Conservation (phyloP, 164 flowering plant species). For the Warburgia ugandensis region DNA sequence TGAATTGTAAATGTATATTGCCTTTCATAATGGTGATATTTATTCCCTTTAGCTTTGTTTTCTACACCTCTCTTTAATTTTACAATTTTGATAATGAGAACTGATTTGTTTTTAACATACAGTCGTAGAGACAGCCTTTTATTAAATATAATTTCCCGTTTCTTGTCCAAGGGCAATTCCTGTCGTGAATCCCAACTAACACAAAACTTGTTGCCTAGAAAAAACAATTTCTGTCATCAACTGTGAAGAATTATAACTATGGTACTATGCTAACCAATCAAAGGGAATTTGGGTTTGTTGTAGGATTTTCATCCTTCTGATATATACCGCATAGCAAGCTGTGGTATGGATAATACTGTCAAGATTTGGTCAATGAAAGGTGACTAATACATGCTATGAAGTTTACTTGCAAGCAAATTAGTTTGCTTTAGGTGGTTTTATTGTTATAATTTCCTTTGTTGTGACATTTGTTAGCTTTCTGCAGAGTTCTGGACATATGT, state of each 20-base stretch:
- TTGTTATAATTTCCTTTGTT: slow-evolving; percentile 2
- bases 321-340: slow-evolving; percentile 87
- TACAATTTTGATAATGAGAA: too few relatives aligned
- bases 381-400: slow-evolving; percentile 8
- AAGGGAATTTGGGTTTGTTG: slow-evolving; percentile 11
- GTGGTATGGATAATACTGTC: slow-evolving; percentile 99
- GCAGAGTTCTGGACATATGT: slow-evolving; percentile 97
- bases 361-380: slow-evolving; percentile 99
- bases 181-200: too few relatives aligned
- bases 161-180: too few relatives aligned
- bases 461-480: slow-evolving; percentile 10
- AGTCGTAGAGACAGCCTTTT: too few relatives aligned
- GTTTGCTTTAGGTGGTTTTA: neutral
- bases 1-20: too few relatives aligned
- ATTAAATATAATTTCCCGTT: too few relatives aligned
- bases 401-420: neutral
- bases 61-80: neutral
- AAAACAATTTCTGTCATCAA: neutral
- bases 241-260: neutral
- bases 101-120: too few relatives aligned
- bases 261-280: too few relatives aligned
- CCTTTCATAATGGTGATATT: too few relatives aligned
- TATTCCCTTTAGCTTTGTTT: too few relatives aligned
- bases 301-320: slow-evolving; percentile 99
- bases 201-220: too few relatives aligned